These are phyloP conservation scores for Gossypium stocksii DNA, from an alignment of 345 rosid genomes.

Conservation along the genomic window DNA sequence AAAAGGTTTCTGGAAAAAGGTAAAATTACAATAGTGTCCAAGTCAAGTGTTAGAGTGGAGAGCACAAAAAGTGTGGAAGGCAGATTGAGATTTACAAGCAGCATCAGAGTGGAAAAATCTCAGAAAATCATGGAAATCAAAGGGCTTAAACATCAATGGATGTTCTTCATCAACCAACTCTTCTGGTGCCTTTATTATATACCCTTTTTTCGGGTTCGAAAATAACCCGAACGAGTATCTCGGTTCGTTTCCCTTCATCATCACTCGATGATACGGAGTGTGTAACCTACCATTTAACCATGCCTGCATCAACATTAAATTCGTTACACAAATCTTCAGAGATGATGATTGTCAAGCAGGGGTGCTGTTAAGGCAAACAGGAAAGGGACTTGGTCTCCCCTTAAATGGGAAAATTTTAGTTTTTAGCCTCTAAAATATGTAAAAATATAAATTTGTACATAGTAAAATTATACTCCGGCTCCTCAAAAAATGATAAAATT, in stretches of 20 bases:
- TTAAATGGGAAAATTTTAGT: too few relatives aligned
- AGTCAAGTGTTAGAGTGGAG: neutral
- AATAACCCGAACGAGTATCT: conserved; percentile 13
- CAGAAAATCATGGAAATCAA: conserved; percentile 3
- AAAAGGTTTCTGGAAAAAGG: too few relatives aligned
- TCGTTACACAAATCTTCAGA: too few relatives aligned
- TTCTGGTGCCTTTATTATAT: neutral
- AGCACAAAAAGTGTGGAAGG: neutral
- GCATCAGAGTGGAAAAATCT: neutral
- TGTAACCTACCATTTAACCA: conserved; percentile 17
- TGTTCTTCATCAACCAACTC: conserved; percentile 18
- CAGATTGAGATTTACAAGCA: conserved; percentile 1
- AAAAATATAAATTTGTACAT: too few relatives aligned
- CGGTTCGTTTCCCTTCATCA: conserved; percentile 1
- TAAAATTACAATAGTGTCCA: too few relatives aligned
- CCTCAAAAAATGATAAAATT: too few relatives aligned
- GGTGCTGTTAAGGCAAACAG: too few relatives aligned
- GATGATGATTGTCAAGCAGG: too few relatives aligned
- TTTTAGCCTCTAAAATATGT: too few relatives aligned
- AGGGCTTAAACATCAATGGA: conserved; percentile 19
- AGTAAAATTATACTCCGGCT: too few relatives aligned
- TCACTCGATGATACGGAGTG: conserved; percentile 1
- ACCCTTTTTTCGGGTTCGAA: conserved; percentile 5
- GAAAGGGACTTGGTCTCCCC: too few relatives aligned
- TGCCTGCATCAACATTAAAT: conserved; percentile 1